Evolutionary conservation across 805 yeast species (phyloP).

Genomic region (Jamesozyma jinghongensis): DNA sequence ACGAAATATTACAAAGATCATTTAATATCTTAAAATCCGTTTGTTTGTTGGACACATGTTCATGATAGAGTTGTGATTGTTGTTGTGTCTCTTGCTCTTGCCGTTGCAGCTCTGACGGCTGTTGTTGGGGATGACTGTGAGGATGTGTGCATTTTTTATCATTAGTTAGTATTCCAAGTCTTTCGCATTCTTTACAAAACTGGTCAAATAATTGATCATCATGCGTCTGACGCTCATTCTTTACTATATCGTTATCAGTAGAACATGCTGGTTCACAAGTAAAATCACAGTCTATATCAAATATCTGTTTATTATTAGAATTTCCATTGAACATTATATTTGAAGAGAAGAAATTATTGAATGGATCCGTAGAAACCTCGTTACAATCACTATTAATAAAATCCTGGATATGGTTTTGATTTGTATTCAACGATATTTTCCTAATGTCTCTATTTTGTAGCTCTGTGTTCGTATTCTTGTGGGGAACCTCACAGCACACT

Average conservation of each 20-base stretch:
- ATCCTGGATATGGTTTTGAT: background rate
- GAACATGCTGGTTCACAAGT: conserved; percentile 18
- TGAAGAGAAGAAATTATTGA: too few relatives aligned
- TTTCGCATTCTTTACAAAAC: conserved; percentile 28
- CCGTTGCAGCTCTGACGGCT: too few relatives aligned
- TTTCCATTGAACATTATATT: too few relatives aligned
- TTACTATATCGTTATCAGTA: background rate
- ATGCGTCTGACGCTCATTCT: too few relatives aligned
- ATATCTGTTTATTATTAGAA: background rate
- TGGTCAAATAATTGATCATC: conserved; percentile 27
- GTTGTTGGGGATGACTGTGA: too few relatives aligned
- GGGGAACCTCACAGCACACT: conserved; percentile 34
- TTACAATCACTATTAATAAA: background rate
- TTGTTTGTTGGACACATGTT: conserved; percentile 19
- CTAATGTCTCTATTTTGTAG: background rate
- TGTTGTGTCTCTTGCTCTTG: too few relatives aligned
- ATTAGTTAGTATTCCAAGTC: conserved; percentile 3
- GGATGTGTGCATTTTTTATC: too few relatives aligned
- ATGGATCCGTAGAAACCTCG: background rate
- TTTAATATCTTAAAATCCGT: conserved; percentile 25
- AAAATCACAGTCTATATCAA: conserved; percentile 18
- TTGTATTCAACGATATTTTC: background rate
- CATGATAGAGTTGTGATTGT: conserved; percentile 6
- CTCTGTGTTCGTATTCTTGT: conserved; percentile 6
- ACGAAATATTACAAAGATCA: conserved; percentile 28